Base-by-base conservation (phyloP, 441 rosid species). In the Aleurites moluccanus region DNA sequence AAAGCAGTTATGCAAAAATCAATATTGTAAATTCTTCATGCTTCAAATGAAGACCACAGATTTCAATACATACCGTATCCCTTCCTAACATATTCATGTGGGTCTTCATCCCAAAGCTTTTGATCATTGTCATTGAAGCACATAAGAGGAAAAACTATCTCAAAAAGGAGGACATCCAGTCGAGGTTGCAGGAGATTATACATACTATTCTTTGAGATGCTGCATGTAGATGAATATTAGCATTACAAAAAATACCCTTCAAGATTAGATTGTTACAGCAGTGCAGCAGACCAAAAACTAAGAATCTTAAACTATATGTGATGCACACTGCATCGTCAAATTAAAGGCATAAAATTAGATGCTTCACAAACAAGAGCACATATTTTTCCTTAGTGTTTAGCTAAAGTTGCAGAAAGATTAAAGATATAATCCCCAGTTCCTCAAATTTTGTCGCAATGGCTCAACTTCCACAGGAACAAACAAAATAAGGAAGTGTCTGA, bases 71-170 rank as follows among this genome's bases (percentile, higher is more conserved):
- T 85, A 96, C 99, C 99, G 79, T 96, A 96, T 73, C 99, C 99
- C 88, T 96, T 96, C 85, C 99, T 90, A 52, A 96, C 98, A 82
- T 96, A 96, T 83, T 96, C 98, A 76, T 96, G 98, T 2, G 99
- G 98, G 76, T 96, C 99, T 89, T 96, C 99, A 50, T 93, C 99
- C 99, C 99, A 96, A 78, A 96, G 99, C 85, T 89, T 86, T 85
- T 96, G 98, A 88, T 96, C 99, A 86, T 88, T 87, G 84, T 96
- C 97, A 81, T 80, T 94, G 85, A 96, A 96, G 86, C 99, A 96
- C 97, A 92, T 90, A 18, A 96, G 90, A 49, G 99, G 99, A 67
- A 93, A 96, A 77, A 96, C 90, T 78, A 96, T 87, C 82, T 96
- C 96, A 78, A 92, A 93, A 33, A 96, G 91, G 69, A 96, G 98